Evolutionary conservation across 768 basidiomycete species (phyloP).

Genomic region (Rhodotorula sphaerocarpa): DNA sequence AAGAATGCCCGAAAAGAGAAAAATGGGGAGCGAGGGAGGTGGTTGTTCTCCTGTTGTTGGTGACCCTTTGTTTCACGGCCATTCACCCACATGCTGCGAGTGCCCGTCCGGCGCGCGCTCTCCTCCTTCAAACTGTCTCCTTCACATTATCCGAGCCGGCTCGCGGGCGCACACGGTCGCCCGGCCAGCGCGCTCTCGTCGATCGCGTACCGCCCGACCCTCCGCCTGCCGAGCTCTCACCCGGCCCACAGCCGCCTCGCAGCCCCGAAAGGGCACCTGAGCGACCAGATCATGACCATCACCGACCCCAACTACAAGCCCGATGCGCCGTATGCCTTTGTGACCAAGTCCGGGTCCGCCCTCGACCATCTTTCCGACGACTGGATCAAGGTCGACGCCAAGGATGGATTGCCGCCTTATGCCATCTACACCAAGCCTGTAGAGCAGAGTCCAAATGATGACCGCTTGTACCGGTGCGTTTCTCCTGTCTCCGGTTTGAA

Average conservation of each 20-base stretch:
- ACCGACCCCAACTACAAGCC: slow-evolving; percentile 18
- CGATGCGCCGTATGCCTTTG: slow-evolving; percentile 17
- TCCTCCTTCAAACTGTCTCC: background rate
- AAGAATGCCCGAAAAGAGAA: no score
- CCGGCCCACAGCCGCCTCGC: no score
- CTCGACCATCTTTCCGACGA: slow-evolving; percentile 12
- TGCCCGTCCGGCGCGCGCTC: background rate
- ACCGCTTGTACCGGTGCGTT: slow-evolving; percentile 56
- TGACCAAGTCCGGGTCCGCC: slow-evolving; percentile 8
- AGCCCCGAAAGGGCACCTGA: background rate
- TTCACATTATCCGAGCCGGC: background rate
- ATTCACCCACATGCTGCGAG: background rate
- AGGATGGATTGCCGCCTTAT: slow-evolving; percentile 40
- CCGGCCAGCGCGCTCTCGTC: no score
- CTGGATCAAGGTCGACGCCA: slow-evolving; percentile 7
- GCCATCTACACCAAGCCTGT: slow-evolving; percentile 56
- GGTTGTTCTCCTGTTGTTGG: no score
- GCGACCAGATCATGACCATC: slow-evolving; percentile 16
- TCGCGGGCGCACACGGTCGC: background rate
- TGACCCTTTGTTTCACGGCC: background rate
- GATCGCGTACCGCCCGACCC: no score
- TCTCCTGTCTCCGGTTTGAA: background rate
- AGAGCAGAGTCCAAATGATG: slow-evolving; percentile 66
- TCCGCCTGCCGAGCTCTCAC: no score
- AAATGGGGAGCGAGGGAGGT: no score